Base-by-base conservation (phyloP, 2,329 filamentous ascomycete species). In the Septoria petroselini region DNA sequence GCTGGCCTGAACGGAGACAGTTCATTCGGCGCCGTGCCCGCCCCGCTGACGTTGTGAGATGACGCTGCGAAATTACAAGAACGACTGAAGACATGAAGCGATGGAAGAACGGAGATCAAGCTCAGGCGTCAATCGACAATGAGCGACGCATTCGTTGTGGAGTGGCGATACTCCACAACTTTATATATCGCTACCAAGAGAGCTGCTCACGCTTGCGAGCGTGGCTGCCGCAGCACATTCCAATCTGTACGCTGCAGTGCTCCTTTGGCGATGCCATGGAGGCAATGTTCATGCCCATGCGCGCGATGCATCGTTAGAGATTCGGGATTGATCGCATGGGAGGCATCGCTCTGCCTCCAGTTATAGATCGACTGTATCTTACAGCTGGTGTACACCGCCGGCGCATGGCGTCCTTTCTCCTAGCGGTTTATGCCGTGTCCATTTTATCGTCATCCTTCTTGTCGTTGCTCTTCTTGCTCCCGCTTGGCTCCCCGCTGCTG, bases 21-120 rank as follows among this genome's bases (percentile, higher is more conserved):
- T 53, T 62, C 64, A 4, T 67, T 67, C 53, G 65, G 65, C 23
- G 64, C 65, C 44, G 63, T 64, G 30, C 60, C 64, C 39, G 63
- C 63, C 34, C 62, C 59, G 25, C 51, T 67, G 29, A 62, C 60
- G 9, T 46, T 67, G 33, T 67, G 59, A 45, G 35, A 38, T 38
- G 5, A 27, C 35, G 35, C 18, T 38, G 17, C 35, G 35, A 38
- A 38, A 11, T 15, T 38, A 5, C 23, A 9, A 27, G 9, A 27
- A 12, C 7, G 35, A 21, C 19, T 9, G 35, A 38, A 38, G 14
- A 5, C 5, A 9, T 27, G 23, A 27, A 27, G 23, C 5, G 23
- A 9, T 27, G 23, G 23, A 9, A 27, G 23, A 5, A 9, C 9
- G 23, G 23, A 27, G 5, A 9, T 27, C 23, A 27, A 27, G 23